Evolutionary conservation across 495 filamentous ascomycete genomes (phyloP).

Genomic region (Hypoxylon perforatum): DNA sequence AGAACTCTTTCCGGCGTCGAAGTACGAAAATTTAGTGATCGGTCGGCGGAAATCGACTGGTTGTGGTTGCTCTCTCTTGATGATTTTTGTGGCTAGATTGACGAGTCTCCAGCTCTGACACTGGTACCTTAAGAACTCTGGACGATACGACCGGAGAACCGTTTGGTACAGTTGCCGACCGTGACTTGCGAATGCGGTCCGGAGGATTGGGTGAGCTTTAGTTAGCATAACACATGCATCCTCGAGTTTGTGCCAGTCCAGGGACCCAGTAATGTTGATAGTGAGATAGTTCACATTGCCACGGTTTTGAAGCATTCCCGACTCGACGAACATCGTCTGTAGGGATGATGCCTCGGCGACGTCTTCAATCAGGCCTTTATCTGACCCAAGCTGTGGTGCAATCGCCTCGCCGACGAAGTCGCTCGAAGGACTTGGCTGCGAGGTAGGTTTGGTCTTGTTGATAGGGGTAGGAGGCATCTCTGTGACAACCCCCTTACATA

Average conservation of each 20-base stretch:
- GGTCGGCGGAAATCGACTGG: conserved; percentile 53
- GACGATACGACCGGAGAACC: conserved; percentile 51
- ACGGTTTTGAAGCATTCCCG: conserved; percentile 54
- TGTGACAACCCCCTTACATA: conserved; percentile 48
- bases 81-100: conserved; percentile 49
- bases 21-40: conserved; percentile 58
- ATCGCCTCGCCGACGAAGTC: conserved; percentile 38
- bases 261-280: conserved; percentile 53
- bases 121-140: conserved; percentile 54
- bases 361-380: conserved; percentile 51
- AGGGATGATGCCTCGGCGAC: conserved; percentile 55
- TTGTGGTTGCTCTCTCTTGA: conserved; percentile 53
- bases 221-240: conserved; percentile 53
- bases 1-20: conserved; percentile 60
- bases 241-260: conserved; percentile 57
- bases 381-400: conserved; percentile 50
- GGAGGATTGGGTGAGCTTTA: conserved; percentile 56
- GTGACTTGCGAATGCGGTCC: conserved; percentile 56
- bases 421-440: conserved; percentile 3
- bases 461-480: conserved; percentile 25
- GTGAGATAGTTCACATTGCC: conserved; percentile 58
- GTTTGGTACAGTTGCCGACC: conserved; percentile 58
- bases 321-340: conserved; percentile 59
- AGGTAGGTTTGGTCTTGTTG: conserved; percentile 44
- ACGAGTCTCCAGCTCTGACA: conserved; percentile 56